Evolutionary conservation across 768 basidiomycete genomes (phyloP).

Genomic region (Amanita fuliginea): DNA sequence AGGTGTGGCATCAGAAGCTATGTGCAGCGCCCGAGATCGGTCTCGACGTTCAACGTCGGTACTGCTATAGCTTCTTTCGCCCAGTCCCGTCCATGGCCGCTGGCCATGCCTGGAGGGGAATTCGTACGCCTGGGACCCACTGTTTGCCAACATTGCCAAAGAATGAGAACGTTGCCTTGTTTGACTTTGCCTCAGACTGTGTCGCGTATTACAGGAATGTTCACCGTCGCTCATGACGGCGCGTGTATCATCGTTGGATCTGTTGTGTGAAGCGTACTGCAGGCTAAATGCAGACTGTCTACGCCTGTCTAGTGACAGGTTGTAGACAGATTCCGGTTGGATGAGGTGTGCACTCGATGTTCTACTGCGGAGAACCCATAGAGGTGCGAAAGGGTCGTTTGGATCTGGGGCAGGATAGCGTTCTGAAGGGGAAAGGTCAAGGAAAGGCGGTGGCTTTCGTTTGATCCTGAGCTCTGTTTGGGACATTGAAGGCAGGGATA

Average conservation of each 20-base stretch:
- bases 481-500: constrained; percentile 2
- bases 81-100: background rate
- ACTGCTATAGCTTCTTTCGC: background rate
- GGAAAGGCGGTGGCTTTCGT: constrained; percentile 48
- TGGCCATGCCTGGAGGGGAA: constrained; percentile 4
- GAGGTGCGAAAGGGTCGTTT: constrained; percentile 57
- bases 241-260: constrained; percentile 1
- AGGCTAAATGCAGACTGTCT: constrained; percentile 4
- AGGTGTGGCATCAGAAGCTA: constrained; percentile 1
- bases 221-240: constrained; percentile 4
- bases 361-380: constrained; percentile 52
- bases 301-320: constrained; percentile 9
- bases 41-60: background rate
- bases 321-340: constrained; percentile 8
- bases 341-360: constrained; percentile 31
- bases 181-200: background rate
- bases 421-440: constrained; percentile 28
- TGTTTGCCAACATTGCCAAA: background rate
- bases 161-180: constrained; percentile 4
- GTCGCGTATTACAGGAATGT: background rate
- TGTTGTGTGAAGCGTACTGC: background rate
- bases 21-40: background rate
- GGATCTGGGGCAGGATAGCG: constrained; percentile 63
- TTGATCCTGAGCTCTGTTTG: constrained; percentile 18
- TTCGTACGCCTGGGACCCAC: background rate